These are phyloP conservation scores for Plasmodium gaboni DNA, from an alignment of 169 alveolate genomes.

Conservation along the genomic window DNA sequence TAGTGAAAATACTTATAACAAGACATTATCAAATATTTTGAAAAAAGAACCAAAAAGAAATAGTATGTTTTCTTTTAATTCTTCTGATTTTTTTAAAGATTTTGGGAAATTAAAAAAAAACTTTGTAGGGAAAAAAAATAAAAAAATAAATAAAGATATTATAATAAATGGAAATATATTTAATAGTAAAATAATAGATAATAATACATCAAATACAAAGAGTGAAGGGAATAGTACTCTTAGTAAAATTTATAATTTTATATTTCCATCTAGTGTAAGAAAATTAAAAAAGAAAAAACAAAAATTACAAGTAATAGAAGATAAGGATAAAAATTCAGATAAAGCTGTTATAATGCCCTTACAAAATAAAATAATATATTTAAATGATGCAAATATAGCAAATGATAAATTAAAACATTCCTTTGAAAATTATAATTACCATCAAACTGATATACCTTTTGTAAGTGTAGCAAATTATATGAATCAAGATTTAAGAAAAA, in stretches of 20 bases:
- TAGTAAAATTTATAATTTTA: conserved; percentile 46
- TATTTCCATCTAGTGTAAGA: conserved; percentile 33
- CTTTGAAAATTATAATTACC: too few relatives aligned
- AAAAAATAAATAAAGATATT: too few relatives aligned
- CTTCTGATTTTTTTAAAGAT: conserved; percentile 23
- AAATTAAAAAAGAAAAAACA: conserved; percentile 23
- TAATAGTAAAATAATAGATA: not conserved
- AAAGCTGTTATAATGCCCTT: not conserved
- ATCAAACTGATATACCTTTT: too few relatives aligned
- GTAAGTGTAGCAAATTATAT: too few relatives aligned
- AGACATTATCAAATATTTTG: conserved; percentile 15
- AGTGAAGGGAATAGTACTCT: conserved; percentile 38
- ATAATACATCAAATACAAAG: conserved; percentile 26
- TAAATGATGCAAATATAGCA: too few relatives aligned
- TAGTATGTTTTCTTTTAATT: conserved; percentile 25
- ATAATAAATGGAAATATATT: conserved; percentile 1
- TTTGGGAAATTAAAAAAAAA: conserved; percentile 22
- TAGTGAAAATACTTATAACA: conserved; percentile 2
- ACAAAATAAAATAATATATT: too few relatives aligned
- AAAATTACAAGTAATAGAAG: not conserved
- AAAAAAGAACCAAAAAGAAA: conserved; percentile 33
- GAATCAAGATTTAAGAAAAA: too few relatives aligned
- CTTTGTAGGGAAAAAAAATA: conserved; percentile 16
- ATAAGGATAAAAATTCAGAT: not conserved
- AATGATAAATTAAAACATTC: too few relatives aligned